Base-by-base conservation (phyloP, 2,329 filamentous ascomycete genomes). In the Aspergillus japonicus region DNA sequence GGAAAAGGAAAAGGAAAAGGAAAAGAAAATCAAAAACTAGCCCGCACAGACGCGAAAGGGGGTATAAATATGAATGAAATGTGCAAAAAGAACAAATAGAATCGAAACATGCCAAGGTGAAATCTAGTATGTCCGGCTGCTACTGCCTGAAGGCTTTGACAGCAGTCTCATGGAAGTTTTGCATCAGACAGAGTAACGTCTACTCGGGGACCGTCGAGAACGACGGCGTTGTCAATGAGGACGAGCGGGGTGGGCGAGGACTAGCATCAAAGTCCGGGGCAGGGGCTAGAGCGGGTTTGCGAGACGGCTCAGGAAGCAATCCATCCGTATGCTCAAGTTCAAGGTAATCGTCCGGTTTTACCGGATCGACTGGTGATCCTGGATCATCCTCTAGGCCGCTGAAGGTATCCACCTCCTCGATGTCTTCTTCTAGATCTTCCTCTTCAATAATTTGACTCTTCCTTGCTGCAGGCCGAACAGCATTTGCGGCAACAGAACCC, bases 391-490 rank as follows among this genome's bases (percentile, higher is more conserved):
- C 72, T 2, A 65, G 65, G 12, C 69, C 68, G 39, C 73, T 73
- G 57, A 78, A 78, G 16, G 71, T 69, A 50, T 78, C 76, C 6
- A 78, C 76, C 63, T 78, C 76, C 59, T 78, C 76, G 7, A 76
- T 71, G 23, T 77, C 71, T 62, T 77, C 69, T 59, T 75, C 74
- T 29, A 71, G 63, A 42, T 79, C 76, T 58, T 78, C 77, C 60
- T 79, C 78, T 60, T 78, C 76, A 26, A 80, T 80, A 35, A 77
- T 78, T 57, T 78, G 73, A 57, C 75, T 78, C 62, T 76, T 77
- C 51, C 73, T 67, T 49, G 74, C 66, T 5, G 64, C 65, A 14
- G 75, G 68, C 21, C 71, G 72, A 47, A 64, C 64, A 49, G 62
- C 39, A 39, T 58, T 35, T 5, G 53, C 42, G 16, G 63, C 42